phyloP scores from a whole-genome alignment of 2,329 filamentous ascomycete species.

The Tetracladium maxilliforme region DNA sequence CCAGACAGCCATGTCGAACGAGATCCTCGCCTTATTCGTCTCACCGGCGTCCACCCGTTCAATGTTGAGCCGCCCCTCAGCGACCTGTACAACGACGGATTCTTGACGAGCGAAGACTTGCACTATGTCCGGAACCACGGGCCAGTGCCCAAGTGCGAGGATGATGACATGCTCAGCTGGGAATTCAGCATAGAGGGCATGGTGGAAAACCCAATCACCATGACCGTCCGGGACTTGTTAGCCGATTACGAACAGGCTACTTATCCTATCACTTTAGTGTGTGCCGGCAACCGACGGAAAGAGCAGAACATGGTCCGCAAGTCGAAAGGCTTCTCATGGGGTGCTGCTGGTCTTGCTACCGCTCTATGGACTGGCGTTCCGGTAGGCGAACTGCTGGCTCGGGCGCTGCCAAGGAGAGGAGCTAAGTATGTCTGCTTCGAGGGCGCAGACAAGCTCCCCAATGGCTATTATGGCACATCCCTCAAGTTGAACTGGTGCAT shows the following conservation, averaged over 20 bases:
- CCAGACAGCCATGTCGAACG: conserved; percentile 71
- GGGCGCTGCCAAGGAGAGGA: conserved; percentile 50
- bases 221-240: conserved; percentile 61
- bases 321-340: conserved; percentile 91
- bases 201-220: conserved; percentile 59
- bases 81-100: conserved; percentile 64
- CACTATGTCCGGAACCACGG: conserved; percentile 93
- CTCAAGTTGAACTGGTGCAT: conserved; percentile 80
- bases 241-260: conserved; percentile 67
- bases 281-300: conserved; percentile 81
- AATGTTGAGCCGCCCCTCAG: conserved; percentile 78
- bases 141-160: conserved; percentile 59
- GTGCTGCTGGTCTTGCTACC: conserved; percentile 72
- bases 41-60: conserved; percentile 84
- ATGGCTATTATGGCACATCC: conserved; percentile 79
- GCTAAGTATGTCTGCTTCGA: conserved; percentile 85
- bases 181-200: conserved; percentile 72
- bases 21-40: conserved; percentile 67
- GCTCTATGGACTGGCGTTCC: conserved; percentile 76
- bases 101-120: conserved; percentile 73
- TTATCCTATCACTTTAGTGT: conserved; percentile 77
- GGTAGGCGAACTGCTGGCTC: conserved; percentile 55
- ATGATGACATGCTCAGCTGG: conserved; percentile 64
- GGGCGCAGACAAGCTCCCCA: conserved; percentile 75
- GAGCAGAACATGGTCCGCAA: conserved; percentile 87